Evolutionary conservation across 352 stramenopile species (phyloP), one percentile per base, ranked within the genome.

Genomic region (Globisporangium orthogonon): DNA sequence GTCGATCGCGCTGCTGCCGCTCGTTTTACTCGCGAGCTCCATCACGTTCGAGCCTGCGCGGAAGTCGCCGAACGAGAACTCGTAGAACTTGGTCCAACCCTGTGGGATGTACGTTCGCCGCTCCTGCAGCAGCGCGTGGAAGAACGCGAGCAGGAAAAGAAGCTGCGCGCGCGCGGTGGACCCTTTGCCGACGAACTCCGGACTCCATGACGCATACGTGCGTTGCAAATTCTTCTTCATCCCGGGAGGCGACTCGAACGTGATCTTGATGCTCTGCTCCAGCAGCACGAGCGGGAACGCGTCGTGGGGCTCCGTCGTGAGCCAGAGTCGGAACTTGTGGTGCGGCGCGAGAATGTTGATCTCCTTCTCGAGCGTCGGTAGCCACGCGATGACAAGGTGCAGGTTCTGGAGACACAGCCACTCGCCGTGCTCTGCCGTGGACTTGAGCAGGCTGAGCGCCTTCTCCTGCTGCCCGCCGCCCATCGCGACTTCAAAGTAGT

Each of bases 361-460:
- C 50, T 87, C 77, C 52, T 98, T 98, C 56, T 98, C 91, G 5
- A 98, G 76, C 14, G 78, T 74, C 1, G 94, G 91, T 4, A 98
- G 74, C 92, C 94, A 98, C 1, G 85, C 83, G 37, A 97, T 73
- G 6, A 98, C 93, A 2, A 98, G 72, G 60, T 98, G 95, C 40
- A 98, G 67, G 63, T 98, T 98, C 66, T 98, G 97, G 0, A 98
- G 73, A 72, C 95, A 98, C 5, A 98, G 60, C 93, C 94, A 98
- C 50, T 96, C 82, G 31, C 94, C 95, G 45, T 87, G 71, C 57
- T 95, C 73, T 0, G 83, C 74, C 7, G 83, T 79, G 2, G 71
- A 77, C 13, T 85, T 78, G 15, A 98, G 61, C 49, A 98, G 54
- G 17, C 67, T 71, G 17, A 98, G 62, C 1, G 94, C 93, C 23